Percentiles rank a stretch among this genome's conserved stretches.
Evolutionary conservation across 73 alveolate species (phyloP).

Genomic region (Paramecium tetraurelia): DNA sequence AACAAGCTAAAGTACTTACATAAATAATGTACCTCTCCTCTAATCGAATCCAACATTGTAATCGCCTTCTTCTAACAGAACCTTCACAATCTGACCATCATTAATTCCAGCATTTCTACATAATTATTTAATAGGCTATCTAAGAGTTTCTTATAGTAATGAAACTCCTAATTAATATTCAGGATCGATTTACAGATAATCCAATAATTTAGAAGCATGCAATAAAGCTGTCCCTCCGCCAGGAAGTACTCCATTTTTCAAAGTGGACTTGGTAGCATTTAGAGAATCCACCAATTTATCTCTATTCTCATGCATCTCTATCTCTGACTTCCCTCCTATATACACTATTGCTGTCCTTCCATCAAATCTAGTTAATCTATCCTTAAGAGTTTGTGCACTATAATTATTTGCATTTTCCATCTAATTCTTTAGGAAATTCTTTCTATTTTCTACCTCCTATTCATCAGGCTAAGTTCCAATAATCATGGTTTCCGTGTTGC

Average conservation of each 20-base stretch:
- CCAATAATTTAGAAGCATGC: slow-evolving; percentile 73
- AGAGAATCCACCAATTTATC: slow-evolving; percentile 86
- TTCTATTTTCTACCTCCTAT: slow-evolving; percentile 67
- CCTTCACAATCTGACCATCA: not conserved
- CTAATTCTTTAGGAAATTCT: slow-evolving; percentile 11
- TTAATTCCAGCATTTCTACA: slow-evolving; percentile 32
- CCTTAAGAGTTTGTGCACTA: slow-evolving; percentile 63
- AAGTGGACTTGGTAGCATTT: slow-evolving; percentile 86
- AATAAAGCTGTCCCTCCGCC: slow-evolving; percentile 89
- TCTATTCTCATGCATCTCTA: slow-evolving; percentile 78
- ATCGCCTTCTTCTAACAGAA: not conserved
- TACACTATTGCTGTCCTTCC: slow-evolving; percentile 75
- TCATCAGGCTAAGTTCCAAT: slow-evolving; percentile 71
- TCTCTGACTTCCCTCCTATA: slow-evolving; percentile 82
- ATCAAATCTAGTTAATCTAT: slow-evolving; percentile 76
- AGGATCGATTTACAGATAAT: not conserved
- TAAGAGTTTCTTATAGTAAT: not conserved
- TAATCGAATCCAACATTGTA: slow-evolving; percentile 33
- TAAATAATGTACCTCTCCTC: not conserved
- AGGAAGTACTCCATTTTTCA: slow-evolving; percentile 80
- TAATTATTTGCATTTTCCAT: slow-evolving; percentile 61
- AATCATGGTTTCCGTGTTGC: slow-evolving; percentile 70
- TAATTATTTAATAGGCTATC: not conserved
- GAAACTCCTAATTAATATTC: slow-evolving; percentile 7
- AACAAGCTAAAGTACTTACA: not conserved